phyloP scores from a whole-genome alignment of 176 grass and related monocot genomes.

The Ensete glaucum region DNA sequence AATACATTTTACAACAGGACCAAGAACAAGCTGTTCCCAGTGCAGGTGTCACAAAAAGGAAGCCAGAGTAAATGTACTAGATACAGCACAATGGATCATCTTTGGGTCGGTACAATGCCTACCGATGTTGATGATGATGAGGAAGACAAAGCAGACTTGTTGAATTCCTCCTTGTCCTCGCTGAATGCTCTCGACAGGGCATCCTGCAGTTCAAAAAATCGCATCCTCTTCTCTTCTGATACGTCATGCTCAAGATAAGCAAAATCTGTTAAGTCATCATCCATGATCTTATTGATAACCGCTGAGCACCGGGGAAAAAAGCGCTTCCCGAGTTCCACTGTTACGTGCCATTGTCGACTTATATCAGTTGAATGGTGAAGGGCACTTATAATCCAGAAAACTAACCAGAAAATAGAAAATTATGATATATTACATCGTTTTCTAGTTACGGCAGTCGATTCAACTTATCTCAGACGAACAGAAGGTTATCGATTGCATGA shows the following conservation, averaged over 20 bases:
- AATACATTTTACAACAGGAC: too few relatives aligned
- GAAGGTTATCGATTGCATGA: too few relatives aligned
- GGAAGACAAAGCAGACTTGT: conserved; percentile 27
- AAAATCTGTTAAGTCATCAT: conserved; percentile 34
- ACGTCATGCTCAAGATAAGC: conserved; percentile 26
- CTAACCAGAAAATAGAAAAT: too few relatives aligned
- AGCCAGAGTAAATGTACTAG: background rate
- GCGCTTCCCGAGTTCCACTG: conserved; percentile 69
- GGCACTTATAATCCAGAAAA: too few relatives aligned
- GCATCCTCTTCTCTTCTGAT: conserved; percentile 38
- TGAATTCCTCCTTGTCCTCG: conserved; percentile 58
- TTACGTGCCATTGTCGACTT: conserved; percentile 9
- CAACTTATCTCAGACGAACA: background rate
- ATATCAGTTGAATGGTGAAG: background rate
- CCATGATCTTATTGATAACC: conserved; percentile 57
- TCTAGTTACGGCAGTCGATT: background rate
- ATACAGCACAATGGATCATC: conserved; percentile 7
- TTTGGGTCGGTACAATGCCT: conserved; percentile 20
- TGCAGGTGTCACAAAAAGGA: background rate
- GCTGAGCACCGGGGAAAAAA: conserved; percentile 75
- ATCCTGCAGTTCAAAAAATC: conserved; percentile 55
- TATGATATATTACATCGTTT: too few relatives aligned
- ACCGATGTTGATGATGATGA: conserved; percentile 30
- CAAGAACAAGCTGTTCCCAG: background rate
- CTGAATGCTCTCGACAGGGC: conserved; percentile 48